Base-by-base conservation (phyloP, 2,329 filamentous ascomycete species). In the Aspergillus nomiae region DNA sequence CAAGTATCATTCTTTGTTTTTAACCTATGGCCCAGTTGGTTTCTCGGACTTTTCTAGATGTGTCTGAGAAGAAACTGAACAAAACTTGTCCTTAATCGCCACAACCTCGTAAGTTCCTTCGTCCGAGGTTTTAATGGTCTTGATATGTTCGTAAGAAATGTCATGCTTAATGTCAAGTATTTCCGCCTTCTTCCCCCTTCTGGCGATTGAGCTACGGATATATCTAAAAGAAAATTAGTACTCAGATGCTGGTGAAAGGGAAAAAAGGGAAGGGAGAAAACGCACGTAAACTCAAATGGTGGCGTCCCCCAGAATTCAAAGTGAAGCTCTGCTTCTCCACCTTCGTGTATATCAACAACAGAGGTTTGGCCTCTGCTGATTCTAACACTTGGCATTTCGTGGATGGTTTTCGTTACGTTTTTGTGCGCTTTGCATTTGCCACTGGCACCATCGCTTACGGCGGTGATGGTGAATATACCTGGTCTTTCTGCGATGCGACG, bases 51-150 rank as follows among this genome's bases (percentile, higher is more conserved):
- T 85, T 58, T 82, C 82, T 60, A 84, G 78, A 45, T 84, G 79
- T 67, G 87, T 85, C 73, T 89, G 86, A 64, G 89, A 94, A 53
- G 92, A 92, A 78, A 96, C 97, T 30, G 92, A 89, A 76, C 95
- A 99, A 81, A 87, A 96, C 73, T 88, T 88, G 79, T 99, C 95
- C 83, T 96, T 96, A 79, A 99, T 97, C 12, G 92, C 90, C 34
- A 98, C 92, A 21, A 99, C 94, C 81, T 99, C 95, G 75, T 99
- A 99, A 69, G 93, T 97, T 56, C 95, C 95, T 83, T 98, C 95
- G 74, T 97, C 92, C 70, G 90, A 93, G 30, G 94, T 93, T 71
- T 89, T 89, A 70, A 98, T 87, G 30, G 88, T 87, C 84, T 96
- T 94, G 72, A 82, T 89, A 76, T 92, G 86, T 72, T 96, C 92